Evolutionary conservation across 139 green algal species (phyloP).

Genomic region (Limnomonas spitsbergensis): DNA sequence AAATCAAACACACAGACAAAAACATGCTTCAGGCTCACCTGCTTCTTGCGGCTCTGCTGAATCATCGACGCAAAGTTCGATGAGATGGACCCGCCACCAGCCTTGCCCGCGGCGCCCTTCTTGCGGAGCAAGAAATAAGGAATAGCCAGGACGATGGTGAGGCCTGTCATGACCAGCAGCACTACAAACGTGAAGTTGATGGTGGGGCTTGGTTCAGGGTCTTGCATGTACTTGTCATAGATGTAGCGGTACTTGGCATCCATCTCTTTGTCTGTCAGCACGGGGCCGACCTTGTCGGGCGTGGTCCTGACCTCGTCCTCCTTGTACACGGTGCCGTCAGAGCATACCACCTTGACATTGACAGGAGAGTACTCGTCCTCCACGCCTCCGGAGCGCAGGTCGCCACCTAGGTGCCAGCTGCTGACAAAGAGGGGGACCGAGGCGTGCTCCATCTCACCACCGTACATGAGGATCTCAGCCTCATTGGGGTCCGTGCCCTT

Average conservation of each 20-base stretch:
- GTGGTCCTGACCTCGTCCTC: conserved; percentile 7
- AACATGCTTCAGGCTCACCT: no score
- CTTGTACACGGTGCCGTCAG: conserved; percentile 46
- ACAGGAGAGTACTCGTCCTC: conserved; percentile 45
- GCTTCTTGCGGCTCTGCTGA: conserved; percentile 57
- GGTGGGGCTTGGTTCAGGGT: conserved; percentile 46
- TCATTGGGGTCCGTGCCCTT: conserved; percentile 48
- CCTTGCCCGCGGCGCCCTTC: conserved; percentile 14
- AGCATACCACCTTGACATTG: conserved; percentile 33
- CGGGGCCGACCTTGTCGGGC: conserved; percentile 14
- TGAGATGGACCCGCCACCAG: conserved; percentile 21
- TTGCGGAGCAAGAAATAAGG: conserved; percentile 54
- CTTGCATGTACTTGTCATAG: conserved; percentile 45
- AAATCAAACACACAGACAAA: no score
- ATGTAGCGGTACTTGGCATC: conserved; percentile 55
- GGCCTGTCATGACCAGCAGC: conserved; percentile 44
- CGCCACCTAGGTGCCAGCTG: conserved; percentile 50
- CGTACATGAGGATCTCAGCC: conserved; percentile 58
- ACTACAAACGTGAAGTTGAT: conserved; percentile 61
- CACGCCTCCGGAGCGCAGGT: conserved; percentile 24
- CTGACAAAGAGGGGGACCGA: conserved; percentile 49
- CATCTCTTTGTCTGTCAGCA: conserved; percentile 51
- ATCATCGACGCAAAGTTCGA: conserved; percentile 54
- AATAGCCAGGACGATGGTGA: conserved; percentile 57
- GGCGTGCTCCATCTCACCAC: conserved; percentile 52